These are phyloP conservation scores for Podaxis rugospora DNA, from an alignment of 768 basidiomycete genomes.

Conservation along the genomic window DNA sequence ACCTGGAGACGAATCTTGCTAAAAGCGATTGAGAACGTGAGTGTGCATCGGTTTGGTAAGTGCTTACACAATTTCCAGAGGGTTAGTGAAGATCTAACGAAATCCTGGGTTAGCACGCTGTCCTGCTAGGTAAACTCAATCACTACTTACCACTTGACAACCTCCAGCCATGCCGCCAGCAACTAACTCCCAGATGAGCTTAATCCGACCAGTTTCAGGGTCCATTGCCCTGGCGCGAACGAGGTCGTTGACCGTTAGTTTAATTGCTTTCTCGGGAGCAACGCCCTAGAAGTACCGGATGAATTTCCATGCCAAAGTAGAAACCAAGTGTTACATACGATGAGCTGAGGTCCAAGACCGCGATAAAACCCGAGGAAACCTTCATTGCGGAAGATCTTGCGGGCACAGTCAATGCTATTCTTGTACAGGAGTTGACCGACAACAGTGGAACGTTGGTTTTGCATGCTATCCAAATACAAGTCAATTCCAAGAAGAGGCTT, in stretches of 20 bases:
- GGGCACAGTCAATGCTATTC: constrained; percentile 92
- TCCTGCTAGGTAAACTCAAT: not conserved
- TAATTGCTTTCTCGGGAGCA: constrained; percentile 97
- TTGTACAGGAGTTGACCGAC: constrained; percentile 97
- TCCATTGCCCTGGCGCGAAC: constrained; percentile 82
- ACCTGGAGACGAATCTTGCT: constrained; percentile 93
- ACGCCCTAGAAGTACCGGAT: constrained; percentile 58
- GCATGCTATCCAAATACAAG: constrained; percentile 55
- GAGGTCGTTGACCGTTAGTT: constrained; percentile 93
- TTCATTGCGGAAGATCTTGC: constrained; percentile 92
- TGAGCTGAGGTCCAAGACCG: constrained; percentile 89
- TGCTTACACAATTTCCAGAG: constrained; percentile 88
- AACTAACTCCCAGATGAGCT: constrained; percentile 82
- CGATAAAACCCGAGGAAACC: constrained; percentile 95
- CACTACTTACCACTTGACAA: constrained; percentile 86
- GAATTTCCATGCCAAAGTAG: not conserved
- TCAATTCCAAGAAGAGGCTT: not conserved
- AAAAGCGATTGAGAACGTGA: constrained; percentile 12
- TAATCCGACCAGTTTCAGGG: constrained; percentile 93
- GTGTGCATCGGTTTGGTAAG: not conserved
- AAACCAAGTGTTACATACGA: constrained; percentile 48
- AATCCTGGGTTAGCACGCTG: constrained; percentile 11
- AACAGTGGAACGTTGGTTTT: constrained; percentile 95
- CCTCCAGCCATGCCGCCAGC: constrained; percentile 94
- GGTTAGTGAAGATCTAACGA: constrained; percentile 90